Evolutionary conservation across 768 basidiomycete genomes (phyloP), one percentile per base, ranked within the genome.

Genomic region (Lactarius deliciosus): DNA sequence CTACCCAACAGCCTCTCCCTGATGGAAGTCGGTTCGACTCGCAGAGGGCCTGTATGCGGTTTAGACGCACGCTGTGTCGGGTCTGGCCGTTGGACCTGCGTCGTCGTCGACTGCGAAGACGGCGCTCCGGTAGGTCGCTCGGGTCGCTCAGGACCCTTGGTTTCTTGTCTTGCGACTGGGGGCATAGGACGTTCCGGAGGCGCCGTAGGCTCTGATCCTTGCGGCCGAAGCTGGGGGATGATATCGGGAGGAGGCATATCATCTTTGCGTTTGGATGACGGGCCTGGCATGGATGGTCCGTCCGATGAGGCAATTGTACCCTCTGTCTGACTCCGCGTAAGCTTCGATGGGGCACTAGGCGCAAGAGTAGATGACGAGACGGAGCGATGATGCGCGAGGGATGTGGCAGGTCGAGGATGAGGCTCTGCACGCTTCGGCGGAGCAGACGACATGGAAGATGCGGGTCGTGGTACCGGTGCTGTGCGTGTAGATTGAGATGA

Each of bases 361-460:
- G 28, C 57, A 54, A 67, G 57, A 32, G 41, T 30, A 6, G 65
- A 69, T 25, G 68, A 68, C 7, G 66, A 61, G 2, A 45, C 56
- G 53, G 66, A 34, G 55, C 66, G 66, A 43, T 63, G 38, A 20
- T 61, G 47, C 11, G 58, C 32, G 61, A 68, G 57, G 57, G 68
- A 62, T 30, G 68, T 69, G 20, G 63, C 63, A 32, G 69, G 69
- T n/a, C 68, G 69, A 22, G 62, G 59, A 61, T 58, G 47, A 53
- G 60, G 30, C 20, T 63, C 57, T n/a, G 28, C 61, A 15, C 55
- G 56, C 30, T 54, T 67, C 36, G 64, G 54, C 8, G 59, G 64
- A 20, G 50, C 61, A n/a, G 60, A n/a, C 10, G 64, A 40, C 53
- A 66, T 53, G 32, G 68, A 64, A 50, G 68, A 65, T 18, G 64